phyloP scores from a whole-genome alignment of 2,329 filamentous ascomycete species.

The Elsinoe arachidis region DNA sequence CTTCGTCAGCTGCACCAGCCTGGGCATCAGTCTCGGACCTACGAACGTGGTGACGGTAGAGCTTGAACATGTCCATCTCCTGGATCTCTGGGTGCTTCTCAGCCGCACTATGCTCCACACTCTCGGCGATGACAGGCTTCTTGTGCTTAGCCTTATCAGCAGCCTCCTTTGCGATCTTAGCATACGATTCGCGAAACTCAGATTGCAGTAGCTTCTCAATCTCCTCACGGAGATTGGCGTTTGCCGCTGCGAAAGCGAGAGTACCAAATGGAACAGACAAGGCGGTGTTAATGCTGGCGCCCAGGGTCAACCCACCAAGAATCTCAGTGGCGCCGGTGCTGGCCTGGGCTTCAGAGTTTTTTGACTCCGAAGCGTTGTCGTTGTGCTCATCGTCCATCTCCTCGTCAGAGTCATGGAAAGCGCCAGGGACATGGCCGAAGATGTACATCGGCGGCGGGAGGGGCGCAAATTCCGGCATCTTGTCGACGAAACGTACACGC shows the following conservation, averaged over 20 bases:
- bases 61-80: too few species aligned
- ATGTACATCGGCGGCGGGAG: not conserved
- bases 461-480: not conserved
- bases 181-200: too few species aligned
- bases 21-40: too few species aligned
- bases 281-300: not conserved
- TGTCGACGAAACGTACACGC: not conserved
- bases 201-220: too few species aligned
- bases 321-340: not conserved
- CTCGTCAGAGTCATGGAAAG: not conserved
- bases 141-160: too few species aligned
- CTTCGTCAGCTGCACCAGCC: too few species aligned
- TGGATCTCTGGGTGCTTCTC: too few species aligned
- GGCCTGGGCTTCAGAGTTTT: slow-evolving; percentile 2
- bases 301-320: not conserved
- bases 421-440: not conserved
- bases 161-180: too few species aligned
- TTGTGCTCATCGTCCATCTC: not conserved
- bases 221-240: too few species aligned
- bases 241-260: not conserved
- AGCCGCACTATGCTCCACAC: too few species aligned
- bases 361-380: not conserved
- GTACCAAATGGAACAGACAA: not conserved
- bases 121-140: too few species aligned
- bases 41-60: too few species aligned